Conservation (phyloP, 2,329 filamentous ascomycete species). For the Exophiala aquamarina region DNA sequence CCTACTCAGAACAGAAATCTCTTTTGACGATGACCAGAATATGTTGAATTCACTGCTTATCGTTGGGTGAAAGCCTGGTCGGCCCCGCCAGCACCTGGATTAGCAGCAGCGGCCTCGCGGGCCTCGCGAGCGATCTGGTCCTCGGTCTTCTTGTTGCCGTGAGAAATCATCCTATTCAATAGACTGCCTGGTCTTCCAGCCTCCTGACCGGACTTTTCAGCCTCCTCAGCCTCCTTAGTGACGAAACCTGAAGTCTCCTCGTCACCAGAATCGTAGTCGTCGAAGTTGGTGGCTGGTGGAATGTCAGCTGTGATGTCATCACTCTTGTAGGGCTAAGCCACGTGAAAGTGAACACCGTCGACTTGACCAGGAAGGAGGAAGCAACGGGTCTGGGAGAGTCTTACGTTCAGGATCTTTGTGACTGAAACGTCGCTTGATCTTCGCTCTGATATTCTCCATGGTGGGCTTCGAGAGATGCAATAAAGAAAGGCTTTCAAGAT, state of each 20-base stretch:
- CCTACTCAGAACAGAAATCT: too few species aligned
- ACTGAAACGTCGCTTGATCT: conserved; percentile 27
- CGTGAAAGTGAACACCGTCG: neutral
- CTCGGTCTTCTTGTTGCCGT: conserved; percentile 29
- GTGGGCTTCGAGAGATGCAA: neutral
- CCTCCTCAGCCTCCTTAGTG: conserved; percentile 25
- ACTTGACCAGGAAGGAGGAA: neutral
- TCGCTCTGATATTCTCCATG: conserved; percentile 25
- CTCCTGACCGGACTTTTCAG: conserved; percentile 24
- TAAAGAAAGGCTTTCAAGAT: too few species aligned
- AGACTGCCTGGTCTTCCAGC: conserved; percentile 24
- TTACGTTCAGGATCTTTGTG: conserved; percentile 27
- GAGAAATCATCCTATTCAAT: conserved; percentile 27
- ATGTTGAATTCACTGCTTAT: neutral
- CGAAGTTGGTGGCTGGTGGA: conserved; percentile 21
- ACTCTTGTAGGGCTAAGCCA: too few species aligned
- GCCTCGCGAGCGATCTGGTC: conserved; percentile 22
- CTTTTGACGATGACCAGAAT: too few species aligned
- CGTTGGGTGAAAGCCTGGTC: conserved; percentile 16
- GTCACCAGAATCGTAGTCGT: conserved; percentile 25
- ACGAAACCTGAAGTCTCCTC: conserved; percentile 25
- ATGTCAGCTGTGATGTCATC: neutral
- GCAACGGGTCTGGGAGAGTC: conserved; percentile 1
- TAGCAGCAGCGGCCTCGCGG: conserved; percentile 14
- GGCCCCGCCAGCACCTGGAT: conserved; percentile 9